Conservation (phyloP, 352 stramenopile species). For the Discostella stelligera region DNA sequence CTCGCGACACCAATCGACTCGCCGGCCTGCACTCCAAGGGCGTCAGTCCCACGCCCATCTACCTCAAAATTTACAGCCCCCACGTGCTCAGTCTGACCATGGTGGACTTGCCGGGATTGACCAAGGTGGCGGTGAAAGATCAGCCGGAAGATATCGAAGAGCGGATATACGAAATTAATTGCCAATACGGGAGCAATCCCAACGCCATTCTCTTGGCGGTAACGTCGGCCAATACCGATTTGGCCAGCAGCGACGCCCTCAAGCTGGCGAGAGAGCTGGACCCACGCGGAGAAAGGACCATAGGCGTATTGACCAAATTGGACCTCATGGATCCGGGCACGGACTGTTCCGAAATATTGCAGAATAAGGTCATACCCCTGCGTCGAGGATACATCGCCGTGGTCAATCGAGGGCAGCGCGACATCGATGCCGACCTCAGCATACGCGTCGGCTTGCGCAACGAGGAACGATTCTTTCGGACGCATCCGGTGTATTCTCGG, state of each 20-base stretch:
- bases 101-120: conserved; percentile 97
- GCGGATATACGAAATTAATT: conserved; percentile 98
- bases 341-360: conserved; percentile 95
- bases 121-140: conserved; percentile 94
- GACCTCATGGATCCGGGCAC: conserved; percentile 99
- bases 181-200: conserved; percentile 97
- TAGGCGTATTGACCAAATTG: conserved; percentile 99
- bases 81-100: conserved; percentile 98
- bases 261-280: conserved; percentile 91
- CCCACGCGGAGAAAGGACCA: conserved; percentile 91
- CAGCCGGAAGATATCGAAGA: conserved; percentile 99
- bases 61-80: conserved; percentile 98
- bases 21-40: conserved; percentile 91
- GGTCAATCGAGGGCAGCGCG: conserved; percentile 97
- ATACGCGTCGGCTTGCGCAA: conserved; percentile 92
- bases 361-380: conserved; percentile 95
- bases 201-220: conserved; percentile 99
- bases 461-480: conserved; percentile 96
- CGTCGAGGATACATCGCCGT: conserved; percentile 97
- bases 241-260: conserved; percentile 98
- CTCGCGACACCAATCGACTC: conserved; percentile 93
- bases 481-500: conserved; percentile 90
- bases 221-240: conserved; percentile 97
- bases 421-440: conserved; percentile 95
- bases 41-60: conserved; percentile 97